Conservation (phyloP, 2,329 filamentous ascomycete genomes). For the Sporothrix globosa region DNA sequence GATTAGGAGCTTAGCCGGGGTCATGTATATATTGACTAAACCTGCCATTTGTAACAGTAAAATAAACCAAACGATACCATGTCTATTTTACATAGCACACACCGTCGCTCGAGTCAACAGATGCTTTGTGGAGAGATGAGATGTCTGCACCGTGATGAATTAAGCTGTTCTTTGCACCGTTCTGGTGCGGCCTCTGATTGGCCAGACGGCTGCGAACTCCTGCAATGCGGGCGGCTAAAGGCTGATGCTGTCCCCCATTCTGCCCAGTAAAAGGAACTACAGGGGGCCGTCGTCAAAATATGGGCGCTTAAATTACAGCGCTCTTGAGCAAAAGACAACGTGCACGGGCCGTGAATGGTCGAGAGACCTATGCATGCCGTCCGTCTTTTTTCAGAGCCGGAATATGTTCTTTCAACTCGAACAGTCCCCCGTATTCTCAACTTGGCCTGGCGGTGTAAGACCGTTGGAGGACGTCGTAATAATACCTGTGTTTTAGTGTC, state of each 20-base stretch:
- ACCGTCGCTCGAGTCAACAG: not conserved
- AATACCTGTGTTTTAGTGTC: not conserved
- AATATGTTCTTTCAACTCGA: too few species aligned
- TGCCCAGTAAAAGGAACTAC: not conserved
- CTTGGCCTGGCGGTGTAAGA: not conserved
- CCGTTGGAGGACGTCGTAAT: not conserved
- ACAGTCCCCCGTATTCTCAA: not conserved
- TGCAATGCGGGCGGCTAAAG: slow-evolving; percentile 12
- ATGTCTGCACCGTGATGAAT: not conserved
- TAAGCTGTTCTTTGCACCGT: not conserved
- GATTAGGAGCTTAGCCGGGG: slow-evolving; percentile 34
- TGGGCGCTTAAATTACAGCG: slow-evolving; percentile 17
- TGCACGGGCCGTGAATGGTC: not conserved
- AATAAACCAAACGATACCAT: slow-evolving; percentile 1
- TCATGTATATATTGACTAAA: not conserved
- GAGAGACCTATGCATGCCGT: too few species aligned
- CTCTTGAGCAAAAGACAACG: not conserved
- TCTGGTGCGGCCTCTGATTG: not conserved
- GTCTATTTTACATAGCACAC: not conserved
- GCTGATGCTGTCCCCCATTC: not conserved
- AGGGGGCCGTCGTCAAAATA: slow-evolving; percentile 3
- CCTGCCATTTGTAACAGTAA: not conserved
- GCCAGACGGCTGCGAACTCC: not conserved
- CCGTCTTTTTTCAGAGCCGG: too few species aligned
- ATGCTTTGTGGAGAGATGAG: not conserved